A percentile compares a stretch with the other conserved stretches of the same genome.
Conservation (phyloP, 2,329 filamentous ascomycete species). For the Apiospora koreana region DNA sequence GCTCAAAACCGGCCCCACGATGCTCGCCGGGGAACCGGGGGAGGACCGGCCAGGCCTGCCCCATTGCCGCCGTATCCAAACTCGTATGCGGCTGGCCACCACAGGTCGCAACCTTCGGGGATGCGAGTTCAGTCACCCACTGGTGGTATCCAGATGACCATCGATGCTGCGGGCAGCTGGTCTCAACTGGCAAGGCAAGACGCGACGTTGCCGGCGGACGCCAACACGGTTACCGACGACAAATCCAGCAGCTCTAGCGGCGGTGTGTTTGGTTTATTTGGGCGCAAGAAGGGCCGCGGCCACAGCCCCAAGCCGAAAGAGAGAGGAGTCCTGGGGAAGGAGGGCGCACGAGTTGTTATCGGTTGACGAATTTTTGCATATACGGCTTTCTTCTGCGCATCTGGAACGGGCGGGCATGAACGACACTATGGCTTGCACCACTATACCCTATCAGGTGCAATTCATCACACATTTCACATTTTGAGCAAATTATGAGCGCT, state of each 20-base stretch:
- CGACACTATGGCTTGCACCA: conserved; percentile 11
- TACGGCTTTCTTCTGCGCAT: conserved; percentile 10
- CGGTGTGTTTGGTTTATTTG: conserved; percentile 88
- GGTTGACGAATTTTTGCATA: conserved; percentile 45
- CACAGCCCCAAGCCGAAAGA: conserved; percentile 94
- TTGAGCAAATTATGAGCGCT: neutral
- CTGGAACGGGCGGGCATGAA: neutral
- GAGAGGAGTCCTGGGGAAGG: conserved; percentile 89
- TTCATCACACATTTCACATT: neutral
- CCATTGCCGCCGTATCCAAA: conserved; percentile 49
- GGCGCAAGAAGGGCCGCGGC: conserved; percentile 84
- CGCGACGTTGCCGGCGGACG: conserved; percentile 70
- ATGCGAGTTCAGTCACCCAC: conserved; percentile 74
- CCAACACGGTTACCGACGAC: conserved; percentile 52
- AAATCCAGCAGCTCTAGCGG: conserved; percentile 62
- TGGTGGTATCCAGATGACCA: conserved; percentile 86
- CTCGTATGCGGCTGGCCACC: conserved; percentile 47
- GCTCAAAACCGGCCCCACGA: conserved; percentile 9
- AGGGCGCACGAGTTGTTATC: conserved; percentile 84
- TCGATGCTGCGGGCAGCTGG: conserved; percentile 90
- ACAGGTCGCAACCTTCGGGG: conserved; percentile 54
- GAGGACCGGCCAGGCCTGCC: conserved; percentile 12
- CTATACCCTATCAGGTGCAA: conserved; percentile 11
- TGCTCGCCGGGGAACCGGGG: conserved; percentile 3
- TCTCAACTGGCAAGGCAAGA: conserved; percentile 86